phyloP scores from a whole-genome alignment of 352 stramenopile species.

The Globisporangium radiosum region DNA sequence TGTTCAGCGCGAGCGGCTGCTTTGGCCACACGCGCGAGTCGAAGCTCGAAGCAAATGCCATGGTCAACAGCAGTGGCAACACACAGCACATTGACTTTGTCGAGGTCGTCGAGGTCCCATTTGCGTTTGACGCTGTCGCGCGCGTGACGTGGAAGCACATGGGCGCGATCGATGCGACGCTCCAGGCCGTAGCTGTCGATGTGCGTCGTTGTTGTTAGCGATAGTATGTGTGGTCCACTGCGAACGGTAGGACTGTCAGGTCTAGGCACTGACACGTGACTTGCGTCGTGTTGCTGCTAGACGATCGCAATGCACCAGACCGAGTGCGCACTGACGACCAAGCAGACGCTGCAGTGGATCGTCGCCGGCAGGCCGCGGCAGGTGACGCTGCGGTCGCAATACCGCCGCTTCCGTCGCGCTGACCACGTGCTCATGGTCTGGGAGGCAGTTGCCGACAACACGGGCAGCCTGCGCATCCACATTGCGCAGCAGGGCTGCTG shows the following conservation, averaged over 20 bases:
- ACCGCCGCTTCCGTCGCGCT: neutral
- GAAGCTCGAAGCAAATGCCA: too few species aligned
- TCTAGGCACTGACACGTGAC: too few species aligned
- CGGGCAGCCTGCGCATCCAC: too few species aligned
- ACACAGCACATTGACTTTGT: neutral
- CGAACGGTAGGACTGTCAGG: too few species aligned
- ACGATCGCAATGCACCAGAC: conserved; percentile 3
- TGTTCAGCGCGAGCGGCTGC: neutral
- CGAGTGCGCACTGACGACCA: conserved; percentile 1
- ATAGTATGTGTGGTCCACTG: too few species aligned
- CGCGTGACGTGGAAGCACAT: conserved; percentile 5
- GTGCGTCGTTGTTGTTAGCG: neutral
- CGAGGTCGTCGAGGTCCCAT: neutral
- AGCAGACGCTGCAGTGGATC: neutral
- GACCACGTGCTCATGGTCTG: conserved; percentile 6
- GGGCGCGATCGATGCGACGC: neutral
- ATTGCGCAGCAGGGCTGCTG: too few species aligned
- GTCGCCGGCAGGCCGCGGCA: too few species aligned
- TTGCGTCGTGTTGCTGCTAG: neutral
- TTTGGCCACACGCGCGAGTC: too few species aligned
- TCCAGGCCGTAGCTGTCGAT: conserved; percentile 2
- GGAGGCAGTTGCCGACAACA: too few species aligned
- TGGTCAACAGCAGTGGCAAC: too few species aligned
- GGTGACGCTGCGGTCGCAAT: neutral
- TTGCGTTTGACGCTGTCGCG: neutral